phyloP scores from a whole-genome alignment of 208 protist genomes.

The Trypanosoma conorhini region DNA sequence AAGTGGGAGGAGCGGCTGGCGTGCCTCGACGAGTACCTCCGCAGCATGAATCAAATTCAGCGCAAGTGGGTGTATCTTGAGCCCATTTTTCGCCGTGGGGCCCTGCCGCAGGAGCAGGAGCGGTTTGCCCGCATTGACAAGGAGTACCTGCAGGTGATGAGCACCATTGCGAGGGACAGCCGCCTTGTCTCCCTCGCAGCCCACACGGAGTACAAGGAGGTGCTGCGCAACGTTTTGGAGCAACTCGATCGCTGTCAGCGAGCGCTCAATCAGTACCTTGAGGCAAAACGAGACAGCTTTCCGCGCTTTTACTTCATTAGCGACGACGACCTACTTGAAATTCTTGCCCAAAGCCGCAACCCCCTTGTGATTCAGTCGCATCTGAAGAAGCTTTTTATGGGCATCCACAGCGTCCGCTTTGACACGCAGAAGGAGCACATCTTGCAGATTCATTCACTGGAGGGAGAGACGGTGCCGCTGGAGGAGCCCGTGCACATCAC shows the following conservation, averaged over 20 bases:
- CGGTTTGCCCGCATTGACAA: constrained; percentile 96
- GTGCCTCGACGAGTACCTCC: constrained; percentile 92
- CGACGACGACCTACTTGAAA: constrained; percentile 99
- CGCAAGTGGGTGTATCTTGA: constrained; percentile 99
- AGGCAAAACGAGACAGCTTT: constrained; percentile 97
- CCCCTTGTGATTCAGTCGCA: constrained; percentile 97
- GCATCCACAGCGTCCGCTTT: constrained; percentile 96
- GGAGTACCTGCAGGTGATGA: constrained; percentile 95
- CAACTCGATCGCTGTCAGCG: constrained; percentile 98
- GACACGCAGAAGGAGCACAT: constrained; percentile 89
- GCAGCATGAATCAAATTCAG: constrained; percentile 97
- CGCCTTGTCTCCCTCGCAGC: constrained; percentile 85
- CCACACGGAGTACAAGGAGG: constrained; percentile 80
- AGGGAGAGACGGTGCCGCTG: constrained; percentile 95
- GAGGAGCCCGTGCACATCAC: constrained; percentile 90
- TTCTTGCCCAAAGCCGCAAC: constrained; percentile 96
- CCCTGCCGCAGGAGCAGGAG: constrained; percentile 95
- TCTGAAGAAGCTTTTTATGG: constrained; percentile 98
- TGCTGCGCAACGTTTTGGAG: constrained; percentile 90
- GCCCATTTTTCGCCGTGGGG: constrained; percentile 97
- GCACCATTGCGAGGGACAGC: constrained; percentile 71
- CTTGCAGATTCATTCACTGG: constrained; percentile 87
- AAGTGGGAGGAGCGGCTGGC: constrained; percentile 94
- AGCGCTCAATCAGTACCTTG: constrained; percentile 97
- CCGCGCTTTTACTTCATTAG: constrained; percentile 99